These are phyloP conservation scores for Ophiostoma ips DNA, from an alignment of 2,329 filamentous ascomycete species.

Conservation along the genomic window DNA sequence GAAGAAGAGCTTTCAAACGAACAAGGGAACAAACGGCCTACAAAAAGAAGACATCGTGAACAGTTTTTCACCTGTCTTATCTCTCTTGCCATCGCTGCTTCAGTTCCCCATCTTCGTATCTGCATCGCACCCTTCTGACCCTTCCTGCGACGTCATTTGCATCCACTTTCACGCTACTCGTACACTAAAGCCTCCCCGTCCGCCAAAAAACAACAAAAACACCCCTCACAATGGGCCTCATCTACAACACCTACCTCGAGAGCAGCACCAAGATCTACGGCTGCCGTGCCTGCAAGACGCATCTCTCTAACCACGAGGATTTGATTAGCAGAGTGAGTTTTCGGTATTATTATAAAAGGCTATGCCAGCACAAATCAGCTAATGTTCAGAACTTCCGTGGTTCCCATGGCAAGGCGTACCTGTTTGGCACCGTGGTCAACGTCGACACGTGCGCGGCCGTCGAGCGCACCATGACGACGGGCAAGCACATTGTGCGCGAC, in stretches of 20 bases:
- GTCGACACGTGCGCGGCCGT: constrained; percentile 68
- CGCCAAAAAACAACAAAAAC: too few relatives aligned
- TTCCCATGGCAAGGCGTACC: constrained; percentile 94
- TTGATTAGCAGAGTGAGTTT: constrained; percentile 94
- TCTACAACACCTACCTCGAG: constrained; percentile 84
- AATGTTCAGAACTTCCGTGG: constrained; percentile 80
- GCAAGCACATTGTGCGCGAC: constrained; percentile 84
- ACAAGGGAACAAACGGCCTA: too few relatives aligned
- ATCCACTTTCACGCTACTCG: too few relatives aligned
- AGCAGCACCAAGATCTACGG: constrained; percentile 73
- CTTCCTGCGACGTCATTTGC: not conserved
- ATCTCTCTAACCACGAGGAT: constrained; percentile 87
- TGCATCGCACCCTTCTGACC: too few relatives aligned
- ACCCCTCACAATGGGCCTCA: constrained; percentile 58
- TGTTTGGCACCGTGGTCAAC: constrained; percentile 92
- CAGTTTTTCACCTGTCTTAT: too few relatives aligned
- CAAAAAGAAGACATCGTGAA: too few relatives aligned
- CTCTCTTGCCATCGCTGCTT: too few relatives aligned
- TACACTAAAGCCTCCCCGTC: too few relatives aligned
- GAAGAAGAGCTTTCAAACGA: too few relatives aligned
- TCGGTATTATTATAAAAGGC: too few relatives aligned
- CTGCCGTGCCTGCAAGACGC: constrained; percentile 89
- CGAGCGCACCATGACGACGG: constrained; percentile 97
- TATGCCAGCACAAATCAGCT: too few relatives aligned
- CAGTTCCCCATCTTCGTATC: too few relatives aligned